A percentile compares a stretch with the other conserved stretches of the same genome.
Evolutionary conservation across 2,329 filamentous ascomycete species (phyloP).

Genomic region (Torrubiella hemipterigena): DNA sequence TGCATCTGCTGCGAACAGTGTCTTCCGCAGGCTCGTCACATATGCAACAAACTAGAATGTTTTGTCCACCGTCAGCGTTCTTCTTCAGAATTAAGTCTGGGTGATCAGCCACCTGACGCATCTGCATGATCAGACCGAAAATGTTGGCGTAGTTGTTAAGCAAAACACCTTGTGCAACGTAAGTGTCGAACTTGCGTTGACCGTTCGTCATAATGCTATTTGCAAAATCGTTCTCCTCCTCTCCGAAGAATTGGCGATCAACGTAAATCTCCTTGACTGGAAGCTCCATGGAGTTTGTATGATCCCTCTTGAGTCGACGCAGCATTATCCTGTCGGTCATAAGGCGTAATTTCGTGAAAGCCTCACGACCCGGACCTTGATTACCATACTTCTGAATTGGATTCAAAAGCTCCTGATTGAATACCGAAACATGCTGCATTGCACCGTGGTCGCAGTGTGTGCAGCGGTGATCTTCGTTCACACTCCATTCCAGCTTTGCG

Average conservation of each 20-base stretch:
- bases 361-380: conserved; percentile 48
- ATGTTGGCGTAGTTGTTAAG: conserved; percentile 98
- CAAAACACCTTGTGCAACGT: conserved; percentile 86
- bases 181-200: conserved; percentile 83
- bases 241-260: conserved; percentile 91
- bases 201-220: conserved; percentile 91
- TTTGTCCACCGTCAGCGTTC: conserved; percentile 73
- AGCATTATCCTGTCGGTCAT: conserved; percentile 94
- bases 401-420: conserved; percentile 91
- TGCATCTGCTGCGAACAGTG: conserved; percentile 81
- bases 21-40: conserved; percentile 96
- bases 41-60: conserved; percentile 82
- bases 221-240: conserved; percentile 92
- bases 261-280: conserved; percentile 89
- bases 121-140: conserved; percentile 97
- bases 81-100: conserved; percentile 90
- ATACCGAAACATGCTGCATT: conserved; percentile 45
- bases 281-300: conserved; percentile 90
- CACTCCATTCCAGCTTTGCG: conserved; percentile 70
- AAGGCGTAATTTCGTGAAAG: conserved; percentile 71
- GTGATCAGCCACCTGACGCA: conserved; percentile 95
- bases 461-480: conserved; percentile 62
- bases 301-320: conserved; percentile 83
- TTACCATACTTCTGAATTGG: conserved; percentile 59
- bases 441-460: conserved; percentile 41